These are phyloP conservation scores for Phyllosticta ampelicida DNA, from an alignment of 2,329 filamentous ascomycete species.

Conservation along the genomic window DNA sequence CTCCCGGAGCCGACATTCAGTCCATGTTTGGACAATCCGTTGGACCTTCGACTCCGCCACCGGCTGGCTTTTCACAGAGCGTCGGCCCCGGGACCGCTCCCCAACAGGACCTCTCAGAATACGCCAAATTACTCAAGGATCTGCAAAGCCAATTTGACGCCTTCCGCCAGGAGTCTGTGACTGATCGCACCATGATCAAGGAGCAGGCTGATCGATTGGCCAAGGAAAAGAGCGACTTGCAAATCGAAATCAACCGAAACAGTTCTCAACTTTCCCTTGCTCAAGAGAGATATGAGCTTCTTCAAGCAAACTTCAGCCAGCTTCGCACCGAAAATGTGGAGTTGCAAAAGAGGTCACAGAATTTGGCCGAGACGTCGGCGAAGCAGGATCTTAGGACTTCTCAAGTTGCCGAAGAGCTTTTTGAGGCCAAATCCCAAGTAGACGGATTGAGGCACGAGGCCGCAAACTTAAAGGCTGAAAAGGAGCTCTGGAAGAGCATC, in stretches of 20 bases:
- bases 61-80: slow-evolving; percentile 29
- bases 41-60: slow-evolving; percentile 43
- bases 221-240: slow-evolving; percentile 68
- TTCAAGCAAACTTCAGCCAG: slow-evolving; percentile 77
- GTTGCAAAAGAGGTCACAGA: slow-evolving; percentile 70
- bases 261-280: slow-evolving; percentile 74
- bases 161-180: slow-evolving; percentile 74
- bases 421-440: slow-evolving; percentile 69
- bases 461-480: slow-evolving; percentile 88
- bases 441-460: slow-evolving; percentile 87
- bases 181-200: slow-evolving; percentile 71
- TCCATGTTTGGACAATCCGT: slow-evolving; percentile 63
- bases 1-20: slow-evolving; percentile 48
- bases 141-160: slow-evolving; percentile 83
- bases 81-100: slow-evolving; percentile 22
- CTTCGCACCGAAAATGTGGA: slow-evolving; percentile 77
- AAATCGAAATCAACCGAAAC: slow-evolving; percentile 69
- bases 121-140: slow-evolving; percentile 71
- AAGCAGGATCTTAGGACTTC: slow-evolving; percentile 86
- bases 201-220: slow-evolving; percentile 75
- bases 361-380: slow-evolving; percentile 69
- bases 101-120: slow-evolving; percentile 53
- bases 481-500: slow-evolving; percentile 87
- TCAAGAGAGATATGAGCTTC: slow-evolving; percentile 75
- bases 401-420: slow-evolving; percentile 83